Conservation (phyloP, 2,329 filamentous ascomycete genomes). For the Xylaria sp. region DNA sequence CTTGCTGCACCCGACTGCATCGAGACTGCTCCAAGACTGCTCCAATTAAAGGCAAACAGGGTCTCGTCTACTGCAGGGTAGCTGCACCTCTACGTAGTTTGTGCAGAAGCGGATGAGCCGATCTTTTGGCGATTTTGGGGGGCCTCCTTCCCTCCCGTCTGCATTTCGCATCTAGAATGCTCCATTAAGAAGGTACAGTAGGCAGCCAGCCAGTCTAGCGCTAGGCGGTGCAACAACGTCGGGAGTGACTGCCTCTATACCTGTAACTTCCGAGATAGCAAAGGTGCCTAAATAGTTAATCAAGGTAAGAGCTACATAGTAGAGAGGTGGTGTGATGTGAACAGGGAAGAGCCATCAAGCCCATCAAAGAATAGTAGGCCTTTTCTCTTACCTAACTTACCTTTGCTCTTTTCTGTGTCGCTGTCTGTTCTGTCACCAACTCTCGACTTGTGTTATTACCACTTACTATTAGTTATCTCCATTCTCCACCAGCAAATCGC, state of each 20-base stretch:
- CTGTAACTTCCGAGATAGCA: not conserved
- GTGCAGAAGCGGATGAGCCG: conserved; percentile 29
- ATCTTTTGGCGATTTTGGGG: conserved; percentile 7
- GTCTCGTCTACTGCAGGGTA: conserved; percentile 32
- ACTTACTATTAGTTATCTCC: not conserved
- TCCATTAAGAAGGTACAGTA: conserved; percentile 5
- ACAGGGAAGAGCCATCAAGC: not conserved
- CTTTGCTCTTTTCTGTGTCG: not conserved
- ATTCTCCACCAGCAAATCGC: not conserved
- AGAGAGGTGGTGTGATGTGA: conserved; percentile 4
- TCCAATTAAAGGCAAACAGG: conserved; percentile 26
- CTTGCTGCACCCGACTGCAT: not conserved
- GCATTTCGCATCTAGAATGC: conserved; percentile 11
- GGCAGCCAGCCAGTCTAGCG: not conserved
- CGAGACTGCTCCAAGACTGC: too few relatives aligned
- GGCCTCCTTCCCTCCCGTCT: conserved; percentile 29
- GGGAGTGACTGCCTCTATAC: conserved; percentile 28
- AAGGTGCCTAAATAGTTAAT: not conserved
- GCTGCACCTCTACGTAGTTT: conserved; percentile 39
- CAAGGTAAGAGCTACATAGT: not conserved
- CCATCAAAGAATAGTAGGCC: not conserved
- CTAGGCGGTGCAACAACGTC: conserved; percentile 41
- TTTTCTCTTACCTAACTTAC: not conserved
- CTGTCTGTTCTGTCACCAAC: too few relatives aligned
- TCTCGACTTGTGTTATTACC: too few relatives aligned